Base-by-base conservation (phyloP, 139 green algal species). In the Asterochloris erici region DNA sequence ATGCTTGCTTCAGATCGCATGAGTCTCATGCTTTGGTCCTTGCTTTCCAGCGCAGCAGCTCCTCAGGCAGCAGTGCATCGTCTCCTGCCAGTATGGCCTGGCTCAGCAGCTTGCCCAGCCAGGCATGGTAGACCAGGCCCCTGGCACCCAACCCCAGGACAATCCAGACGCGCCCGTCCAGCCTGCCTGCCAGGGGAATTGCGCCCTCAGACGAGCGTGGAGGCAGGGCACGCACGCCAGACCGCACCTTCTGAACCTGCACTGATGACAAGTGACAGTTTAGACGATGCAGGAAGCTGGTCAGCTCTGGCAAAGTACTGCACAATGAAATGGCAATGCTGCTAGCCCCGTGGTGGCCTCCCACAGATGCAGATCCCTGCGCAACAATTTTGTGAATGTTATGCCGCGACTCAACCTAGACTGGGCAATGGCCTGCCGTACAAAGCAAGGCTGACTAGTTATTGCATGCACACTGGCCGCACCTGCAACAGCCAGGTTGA, bases 71-170 rank as follows among this genome's bases (percentile, higher is more conserved):
- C 19, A 19, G 63, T 77, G 71, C n/a, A 24, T 77, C 24, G 9
- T 16, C 23, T 24, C 71, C 24, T 60, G 23, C 71, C 23, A 91
- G n/a, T 75, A 93, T 87, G 0, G 92, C 94, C 29, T 71, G 29
- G 14, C 92, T 93, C 27, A 93, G 54, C 77, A 91, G 73, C 62
- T 82, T 63, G 0, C 83, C 93, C 26, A 97, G 82, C 88, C 88
- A 92, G 11, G 91, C 94, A 81, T 98, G 94, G 80, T 97, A 97
- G n/a, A 98, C 88, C 29, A 98, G 77, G 23, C 94, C 94, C 0
- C 94, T 63, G 4, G 93, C 88, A 0, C 94, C 94, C 63, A 98
- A 83, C 9, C 94, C 94, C 54, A 77, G 86, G 10, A 94, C 47
- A 68, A 95, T 54, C 92, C 94, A 97, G 38, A 54, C 38, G 38